Evolutionary conservation across 148 eudicot species (phyloP).

Genomic region (Camellia granthamiana): DNA sequence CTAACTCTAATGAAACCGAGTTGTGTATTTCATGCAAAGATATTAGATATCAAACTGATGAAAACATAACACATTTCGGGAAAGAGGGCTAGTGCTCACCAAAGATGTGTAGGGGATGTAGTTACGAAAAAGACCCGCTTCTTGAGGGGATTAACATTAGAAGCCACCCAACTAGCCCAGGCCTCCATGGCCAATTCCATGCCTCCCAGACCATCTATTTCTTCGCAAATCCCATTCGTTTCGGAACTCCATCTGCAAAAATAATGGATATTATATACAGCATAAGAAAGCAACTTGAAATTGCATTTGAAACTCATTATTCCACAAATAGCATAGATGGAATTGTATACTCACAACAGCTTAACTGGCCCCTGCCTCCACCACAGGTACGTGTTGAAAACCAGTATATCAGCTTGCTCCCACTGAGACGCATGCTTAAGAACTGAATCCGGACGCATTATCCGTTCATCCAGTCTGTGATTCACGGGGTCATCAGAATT

Average conservation of each 20-base stretch:
- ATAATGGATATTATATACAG: neutral
- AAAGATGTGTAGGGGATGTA: constrained; percentile 92
- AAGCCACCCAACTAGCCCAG: constrained; percentile 83
- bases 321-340: neutral
- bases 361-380: constrained; percentile 94
- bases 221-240: constrained; percentile 71
- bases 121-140: constrained; percentile 81
- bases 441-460: constrained; percentile 76
- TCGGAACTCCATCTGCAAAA: constrained; percentile 70
- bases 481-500: constrained; percentile 86
- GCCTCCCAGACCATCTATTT: constrained; percentile 66
- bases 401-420: constrained; percentile 76
- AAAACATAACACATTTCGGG: neutral
- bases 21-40: neutral
- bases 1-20: neutral
- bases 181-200: constrained; percentile 95
- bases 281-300: constrained; percentile 3
- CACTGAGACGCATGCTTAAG: constrained; percentile 69
- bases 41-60: neutral
- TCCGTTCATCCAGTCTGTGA: constrained; percentile 78
- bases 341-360: constrained; percentile 57
- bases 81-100: constrained; percentile 38
- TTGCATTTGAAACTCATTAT: neutral
- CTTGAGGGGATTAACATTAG: constrained; percentile 53
- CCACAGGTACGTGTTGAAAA: constrained; percentile 87